phyloP scores from a whole-genome alignment of 805 yeast species.

The Ogataea chonburiensis region DNA sequence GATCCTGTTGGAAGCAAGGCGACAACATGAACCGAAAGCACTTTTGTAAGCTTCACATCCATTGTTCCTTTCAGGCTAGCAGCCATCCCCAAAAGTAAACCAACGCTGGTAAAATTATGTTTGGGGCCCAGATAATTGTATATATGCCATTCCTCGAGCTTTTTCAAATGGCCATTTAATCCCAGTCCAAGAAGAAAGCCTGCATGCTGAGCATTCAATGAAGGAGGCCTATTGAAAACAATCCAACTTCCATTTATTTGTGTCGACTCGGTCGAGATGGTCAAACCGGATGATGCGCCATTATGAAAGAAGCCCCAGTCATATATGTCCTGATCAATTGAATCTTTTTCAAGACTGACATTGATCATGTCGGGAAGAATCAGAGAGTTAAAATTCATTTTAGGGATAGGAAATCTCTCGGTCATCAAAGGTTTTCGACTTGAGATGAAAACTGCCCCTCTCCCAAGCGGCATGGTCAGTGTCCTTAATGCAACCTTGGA shows the following conservation, averaged over 20 bases:
- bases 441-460: conserved; percentile 69
- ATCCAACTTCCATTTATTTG: conserved; percentile 91
- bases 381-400: conserved; percentile 63
- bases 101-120: conserved; percentile 79
- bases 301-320: conserved; percentile 91
- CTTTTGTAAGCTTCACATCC: conserved; percentile 86
- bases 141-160: conserved; percentile 93
- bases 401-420: conserved; percentile 79
- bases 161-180: conserved; percentile 79
- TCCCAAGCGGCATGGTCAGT: conserved; percentile 71
- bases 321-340: conserved; percentile 46
- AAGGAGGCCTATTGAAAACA: conserved; percentile 74
- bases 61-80: conserved; percentile 81
- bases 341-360: conserved; percentile 55
- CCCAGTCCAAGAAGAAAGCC: conserved; percentile 95
- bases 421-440: conserved; percentile 77
- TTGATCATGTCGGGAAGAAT: conserved; percentile 65
- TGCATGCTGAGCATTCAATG: conserved; percentile 79
- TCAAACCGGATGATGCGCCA: conserved; percentile 85
- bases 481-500: conserved; percentile 67
- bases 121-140: conserved; percentile 91
- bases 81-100: conserved; percentile 86
- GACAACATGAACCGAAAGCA: conserved; percentile 87
- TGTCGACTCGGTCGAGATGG: conserved; percentile 59
- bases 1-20: conserved; percentile 91